Evolutionary conservation across 768 basidiomycete species (phyloP).

Genomic region (Russula griseocarnosa): DNA sequence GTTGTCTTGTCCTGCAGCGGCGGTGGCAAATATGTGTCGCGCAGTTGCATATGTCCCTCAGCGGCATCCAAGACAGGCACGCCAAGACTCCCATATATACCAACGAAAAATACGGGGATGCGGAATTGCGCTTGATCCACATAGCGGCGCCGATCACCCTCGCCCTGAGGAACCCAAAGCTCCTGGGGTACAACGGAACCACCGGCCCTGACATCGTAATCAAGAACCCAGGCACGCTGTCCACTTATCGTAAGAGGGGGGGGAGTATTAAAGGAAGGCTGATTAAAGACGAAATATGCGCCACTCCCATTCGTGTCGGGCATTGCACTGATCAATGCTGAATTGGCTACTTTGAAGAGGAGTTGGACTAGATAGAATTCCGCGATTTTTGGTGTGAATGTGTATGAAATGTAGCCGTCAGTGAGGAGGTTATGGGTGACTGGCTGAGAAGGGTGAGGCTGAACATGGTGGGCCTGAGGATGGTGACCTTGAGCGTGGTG

Average conservation of each 20-base stretch:
- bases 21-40: not conserved
- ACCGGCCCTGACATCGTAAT: constrained; percentile 7
- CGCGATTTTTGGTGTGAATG: constrained; percentile 9
- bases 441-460: too few species aligned
- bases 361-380: constrained; percentile 5
- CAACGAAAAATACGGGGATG: constrained; percentile 22
- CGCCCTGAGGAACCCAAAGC: constrained; percentile 19
- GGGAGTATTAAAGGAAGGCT: not conserved
- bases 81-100: constrained; percentile 10
- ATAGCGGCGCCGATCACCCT: constrained; percentile 16
- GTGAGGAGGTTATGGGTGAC: not conserved
- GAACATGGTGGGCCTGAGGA: too few species aligned
- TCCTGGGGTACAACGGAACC: constrained; percentile 23
- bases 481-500: too few species aligned
- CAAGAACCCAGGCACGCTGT: constrained; percentile 15
- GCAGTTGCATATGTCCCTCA: constrained; percentile 8
- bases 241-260: not conserved
- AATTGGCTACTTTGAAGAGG: constrained; percentile 7
- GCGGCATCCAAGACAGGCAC: constrained; percentile 16
- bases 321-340: not conserved
- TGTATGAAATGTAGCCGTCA: constrained; percentile 21
- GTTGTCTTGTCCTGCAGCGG: constrained; percentile 11
- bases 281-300: constrained; percentile 8
- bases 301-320: not conserved
- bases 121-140: constrained; percentile 13